Evolutionary conservation across 441 rosid species (phyloP), one percentile per base, ranked within the genome.

Genomic region (Populus tomentosa): DNA sequence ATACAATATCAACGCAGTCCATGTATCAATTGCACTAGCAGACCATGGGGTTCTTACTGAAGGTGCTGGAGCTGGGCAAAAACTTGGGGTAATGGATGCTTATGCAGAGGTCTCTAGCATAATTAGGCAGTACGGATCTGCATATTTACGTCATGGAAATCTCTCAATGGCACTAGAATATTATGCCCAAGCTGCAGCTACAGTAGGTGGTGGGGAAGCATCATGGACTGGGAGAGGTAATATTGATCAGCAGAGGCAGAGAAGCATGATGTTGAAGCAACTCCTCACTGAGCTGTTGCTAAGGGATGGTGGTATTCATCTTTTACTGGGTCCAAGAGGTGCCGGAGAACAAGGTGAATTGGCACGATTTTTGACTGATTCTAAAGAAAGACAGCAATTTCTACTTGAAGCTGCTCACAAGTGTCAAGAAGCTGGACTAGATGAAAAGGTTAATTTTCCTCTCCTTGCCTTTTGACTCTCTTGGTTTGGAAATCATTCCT

Each of bases 101-200:
- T 82, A 87, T 80, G 97, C 95, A 24, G 99, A 95, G 87, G 90
- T 92, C 69, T 88, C 94, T 75, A 90, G 95, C 89, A 82, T 95
- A 81, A 92, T 94, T 79, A 92, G 95, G 84, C 99, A 89, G 81
- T 87, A 90, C 85, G 99, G 99, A 28, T 89, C 97, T 70, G 85
- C 90, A 80, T 90, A 85, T 85, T 74, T 92, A 71, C 94, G 88
- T 75, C 87, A 85, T 16, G 99, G 95, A 13, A 85, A 90, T 81
- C 91, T 92, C 72, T 85, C 88, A 42, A 81, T 88, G 90, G 87
- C 99, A 74, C 86, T 92, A 82, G 99, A 92, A 80, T 96, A 96
- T 82, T 96, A 91, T 80, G 98, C 94, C 76, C 98, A 92, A 89
- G 99, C 99, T 81, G 97, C 99, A 78, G 91, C 94, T 76, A 87